phyloP scores from a whole-genome alignment of 345 rosid species.

The Aquilaria yunnanensis region DNA sequence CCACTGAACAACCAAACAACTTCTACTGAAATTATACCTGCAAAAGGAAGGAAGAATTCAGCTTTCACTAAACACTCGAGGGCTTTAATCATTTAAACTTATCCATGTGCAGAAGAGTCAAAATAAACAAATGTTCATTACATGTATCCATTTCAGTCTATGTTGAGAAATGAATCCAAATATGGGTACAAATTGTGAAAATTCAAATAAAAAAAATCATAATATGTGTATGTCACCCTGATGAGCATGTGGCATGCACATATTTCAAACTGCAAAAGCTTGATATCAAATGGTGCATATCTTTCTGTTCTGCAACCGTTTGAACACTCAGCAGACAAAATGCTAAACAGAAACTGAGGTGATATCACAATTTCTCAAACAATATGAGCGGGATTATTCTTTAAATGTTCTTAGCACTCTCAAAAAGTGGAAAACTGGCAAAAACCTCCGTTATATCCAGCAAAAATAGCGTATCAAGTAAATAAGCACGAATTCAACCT shows the following conservation, averaged over 20 bases:
- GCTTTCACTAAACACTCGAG: slow-evolving; percentile 2
- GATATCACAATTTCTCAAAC: neutral
- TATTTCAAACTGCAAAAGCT: too few species aligned
- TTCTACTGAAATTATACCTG: slow-evolving; percentile 65
- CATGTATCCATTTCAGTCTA: neutral
- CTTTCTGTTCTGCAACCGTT: neutral
- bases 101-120: neutral
- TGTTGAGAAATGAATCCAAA: neutral
- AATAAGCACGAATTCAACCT: slow-evolving; percentile 41
- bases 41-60: slow-evolving; percentile 14
- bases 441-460: neutral
- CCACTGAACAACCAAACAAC: slow-evolving; percentile 86
- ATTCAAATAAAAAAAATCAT: neutral
- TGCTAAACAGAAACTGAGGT: neutral
- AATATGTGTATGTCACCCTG: neutral
- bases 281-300: neutral
- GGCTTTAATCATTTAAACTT: neutral
- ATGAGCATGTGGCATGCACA: too few species aligned
- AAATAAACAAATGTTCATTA: neutral
- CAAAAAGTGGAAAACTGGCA: neutral
- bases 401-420: neutral
- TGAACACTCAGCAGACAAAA: neutral
- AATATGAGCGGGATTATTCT: neutral
- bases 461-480: slow-evolving; percentile 1
- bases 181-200: neutral